These are phyloP conservation scores for Alternaria triticina DNA, from an alignment of 2,329 filamentous ascomycete species.

Conservation along the genomic window DNA sequence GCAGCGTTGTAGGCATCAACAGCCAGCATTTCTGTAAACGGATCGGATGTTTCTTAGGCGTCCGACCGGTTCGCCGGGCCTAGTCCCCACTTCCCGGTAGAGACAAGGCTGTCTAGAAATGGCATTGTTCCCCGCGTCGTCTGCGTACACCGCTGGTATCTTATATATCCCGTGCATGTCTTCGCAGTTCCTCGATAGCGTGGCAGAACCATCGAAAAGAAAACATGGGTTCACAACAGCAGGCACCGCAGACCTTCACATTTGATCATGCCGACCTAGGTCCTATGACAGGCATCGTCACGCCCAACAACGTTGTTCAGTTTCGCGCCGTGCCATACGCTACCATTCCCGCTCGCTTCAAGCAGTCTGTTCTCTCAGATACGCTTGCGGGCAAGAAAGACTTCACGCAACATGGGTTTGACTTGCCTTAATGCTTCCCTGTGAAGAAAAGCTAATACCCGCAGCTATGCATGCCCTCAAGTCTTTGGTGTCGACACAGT, in stretches of 20 bases:
- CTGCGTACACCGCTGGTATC: background rate
- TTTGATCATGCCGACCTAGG: slow-evolving; percentile 27
- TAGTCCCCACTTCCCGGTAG: background rate
- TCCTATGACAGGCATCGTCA: slow-evolving; percentile 22
- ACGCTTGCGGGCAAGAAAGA: slow-evolving; percentile 4
- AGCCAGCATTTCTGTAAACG: background rate
- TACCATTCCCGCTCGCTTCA: slow-evolving; percentile 28
- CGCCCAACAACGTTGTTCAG: slow-evolving; percentile 30
- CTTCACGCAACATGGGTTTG: slow-evolving; percentile 30
- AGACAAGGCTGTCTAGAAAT: background rate
- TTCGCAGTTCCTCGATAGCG: background rate
- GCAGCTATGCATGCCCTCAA: slow-evolving; percentile 30
- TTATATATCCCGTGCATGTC: background rate
- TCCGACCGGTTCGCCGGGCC: background rate
- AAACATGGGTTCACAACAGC: background rate
- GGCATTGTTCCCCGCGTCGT: background rate
- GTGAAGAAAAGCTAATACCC: background rate
- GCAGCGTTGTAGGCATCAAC: background rate
- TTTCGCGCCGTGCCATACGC: slow-evolving; percentile 34
- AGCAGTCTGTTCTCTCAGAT: slow-evolving; percentile 19
- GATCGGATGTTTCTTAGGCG: background rate
- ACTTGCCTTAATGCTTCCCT: background rate
- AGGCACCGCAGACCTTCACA: slow-evolving; percentile 13
- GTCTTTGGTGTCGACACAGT: slow-evolving; percentile 2
- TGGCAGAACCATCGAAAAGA: too few relatives aligned